Evolutionary conservation across 2,329 filamentous ascomycete genomes (phyloP).

Genomic region (Drechslerella coelobrocha): DNA sequence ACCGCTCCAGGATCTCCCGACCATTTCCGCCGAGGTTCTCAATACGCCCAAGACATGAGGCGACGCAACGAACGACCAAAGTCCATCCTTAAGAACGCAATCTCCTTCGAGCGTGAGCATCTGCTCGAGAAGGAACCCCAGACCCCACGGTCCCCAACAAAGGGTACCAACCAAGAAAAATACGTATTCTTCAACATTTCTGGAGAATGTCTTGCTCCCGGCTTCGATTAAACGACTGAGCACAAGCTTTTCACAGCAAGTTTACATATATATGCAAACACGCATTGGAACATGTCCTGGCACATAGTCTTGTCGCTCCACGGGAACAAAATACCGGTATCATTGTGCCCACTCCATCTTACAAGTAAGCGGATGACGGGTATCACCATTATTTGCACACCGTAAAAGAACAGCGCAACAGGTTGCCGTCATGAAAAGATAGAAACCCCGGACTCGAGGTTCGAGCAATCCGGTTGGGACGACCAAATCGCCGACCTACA

Average conservation of each 20-base stretch:
- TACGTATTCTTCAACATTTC: conserved; percentile 50
- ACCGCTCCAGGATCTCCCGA: conserved; percentile 44
- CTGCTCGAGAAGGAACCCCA: conserved; percentile 45
- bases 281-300: conserved; percentile 42
- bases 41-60: conserved; percentile 49
- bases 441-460: conserved; percentile 19
- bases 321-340: conserved; percentile 31
- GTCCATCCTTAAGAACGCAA: conserved; percentile 47
- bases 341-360: conserved; percentile 20
- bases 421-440: conserved; percentile 41
- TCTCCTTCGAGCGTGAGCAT: conserved; percentile 47
- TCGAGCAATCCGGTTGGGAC: conserved; percentile 7
- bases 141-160: conserved; percentile 46
- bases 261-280: conserved; percentile 24
- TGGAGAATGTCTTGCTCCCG: conserved; percentile 43
- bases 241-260: conserved; percentile 40
- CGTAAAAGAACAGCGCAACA: conserved; percentile 48
- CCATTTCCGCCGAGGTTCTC: conserved; percentile 41
- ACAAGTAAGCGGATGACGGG: conserved; percentile 8
- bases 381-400: conserved; percentile 32
- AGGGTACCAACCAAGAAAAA: conserved; percentile 44
- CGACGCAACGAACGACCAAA: conserved; percentile 47
- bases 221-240: conserved; percentile 44
- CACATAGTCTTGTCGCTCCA: conserved; percentile 46
- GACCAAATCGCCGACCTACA: conserved; percentile 47